Evolutionary conservation across 2,329 filamentous ascomycete species (phyloP), one percentile per base, ranked within the genome.

Genomic region (Teratosphaeria destructans): DNA sequence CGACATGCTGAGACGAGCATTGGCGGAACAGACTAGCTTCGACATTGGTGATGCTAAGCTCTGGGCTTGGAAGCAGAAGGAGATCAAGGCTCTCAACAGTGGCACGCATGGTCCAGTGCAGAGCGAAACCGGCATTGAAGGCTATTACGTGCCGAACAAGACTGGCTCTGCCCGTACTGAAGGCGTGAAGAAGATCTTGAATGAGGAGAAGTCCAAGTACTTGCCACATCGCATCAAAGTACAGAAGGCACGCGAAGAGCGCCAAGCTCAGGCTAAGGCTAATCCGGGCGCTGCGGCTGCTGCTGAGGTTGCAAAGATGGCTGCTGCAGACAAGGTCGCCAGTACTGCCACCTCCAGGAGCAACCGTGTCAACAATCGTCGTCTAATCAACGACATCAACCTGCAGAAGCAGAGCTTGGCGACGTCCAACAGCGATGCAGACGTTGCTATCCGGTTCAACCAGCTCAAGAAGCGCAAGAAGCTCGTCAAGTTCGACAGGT

Each of bases 391-490:
- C 58, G 94, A 97, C 70, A 87, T 99, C 67, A 95, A 95, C 72
- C 90, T 94, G 54, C 92, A 96, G 73, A 95, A 96, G 78, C 90
- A 90, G 76, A 80, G 78, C 16, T 75, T 85, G 59, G 78, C 79
- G 23, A 88, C 86, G 12, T 55, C 57, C 23, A 88, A 87, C 57
- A 84, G 85, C 63, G 77, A 79, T 39, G 92, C 96, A 66, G 90
- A 91, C 58, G 93, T 96, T 68, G 90, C 94, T 34, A 84, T 99
- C 69, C 89, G 93, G 60, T 99, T 99, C 82, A 99, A 99, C 75
- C 94, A 97, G 78, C 85, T 99, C 60, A 96, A 97, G 82, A 99
- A 97, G 78, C 89, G 94, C 62, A 99, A 97, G 85, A 99, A 99
- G 80, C 92, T 93, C 1, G 94, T 99, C 73, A 94, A 95, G 72